Conservation (phyloP, 2,329 filamentous ascomycete genomes). For the Thelonectria olida region DNA sequence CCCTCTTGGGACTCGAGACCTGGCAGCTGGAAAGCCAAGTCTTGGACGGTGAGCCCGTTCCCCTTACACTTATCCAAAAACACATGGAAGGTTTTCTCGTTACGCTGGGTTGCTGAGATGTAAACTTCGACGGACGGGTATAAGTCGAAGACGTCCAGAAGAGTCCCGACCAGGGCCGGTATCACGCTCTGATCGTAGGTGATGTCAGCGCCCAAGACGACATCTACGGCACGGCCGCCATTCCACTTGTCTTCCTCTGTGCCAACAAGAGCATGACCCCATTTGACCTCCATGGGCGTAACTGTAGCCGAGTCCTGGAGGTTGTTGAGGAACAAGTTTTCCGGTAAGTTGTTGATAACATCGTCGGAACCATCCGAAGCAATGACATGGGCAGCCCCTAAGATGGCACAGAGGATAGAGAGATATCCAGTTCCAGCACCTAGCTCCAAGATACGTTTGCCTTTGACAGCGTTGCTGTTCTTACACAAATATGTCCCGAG, state of each 20-base stretch:
- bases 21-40: constrained; percentile 54
- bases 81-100: constrained; percentile 71
- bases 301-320: constrained; percentile 61
- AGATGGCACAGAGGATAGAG: constrained; percentile 76
- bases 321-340: constrained; percentile 74
- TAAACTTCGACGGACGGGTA: constrained; percentile 67
- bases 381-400: constrained; percentile 67
- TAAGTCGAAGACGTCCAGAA: constrained; percentile 68
- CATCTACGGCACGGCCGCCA: constrained; percentile 59
- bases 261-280: constrained; percentile 69
- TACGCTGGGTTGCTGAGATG: constrained; percentile 77
- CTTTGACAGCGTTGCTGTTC: constrained; percentile 55
- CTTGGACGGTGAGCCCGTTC: constrained; percentile 53
- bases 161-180: constrained; percentile 70
- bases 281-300: constrained; percentile 65
- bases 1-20: constrained; percentile 58
- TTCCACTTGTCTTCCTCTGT: constrained; percentile 66
- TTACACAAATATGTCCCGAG: constrained; percentile 73
- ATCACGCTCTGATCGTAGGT: constrained; percentile 77
- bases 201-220: constrained; percentile 80
- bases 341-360: constrained; percentile 73
- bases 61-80: constrained; percentile 69
- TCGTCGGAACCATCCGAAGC: constrained; percentile 80
- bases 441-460: constrained; percentile 73
- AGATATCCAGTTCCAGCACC: constrained; percentile 82